These are phyloP conservation scores for Furcasterigmium sp. DNA, from an alignment of 2,329 filamentous ascomycete genomes.

Conservation along the genomic window DNA sequence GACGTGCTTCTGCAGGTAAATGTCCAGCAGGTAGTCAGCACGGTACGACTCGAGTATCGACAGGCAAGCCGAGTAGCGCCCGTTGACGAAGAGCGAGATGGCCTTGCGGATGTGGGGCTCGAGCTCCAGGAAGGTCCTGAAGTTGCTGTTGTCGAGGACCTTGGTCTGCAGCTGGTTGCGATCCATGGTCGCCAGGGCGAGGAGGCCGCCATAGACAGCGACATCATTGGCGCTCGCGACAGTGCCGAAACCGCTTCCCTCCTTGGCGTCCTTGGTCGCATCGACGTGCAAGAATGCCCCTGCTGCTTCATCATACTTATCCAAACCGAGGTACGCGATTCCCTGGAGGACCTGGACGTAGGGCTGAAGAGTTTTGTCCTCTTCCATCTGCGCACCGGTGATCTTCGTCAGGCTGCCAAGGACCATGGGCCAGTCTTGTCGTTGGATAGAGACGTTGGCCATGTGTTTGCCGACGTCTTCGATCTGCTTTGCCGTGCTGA, in stretches of 20 bases:
- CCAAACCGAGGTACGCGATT: conserved; percentile 41
- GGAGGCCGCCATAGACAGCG: conserved; percentile 85
- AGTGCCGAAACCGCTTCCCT: conserved; percentile 54
- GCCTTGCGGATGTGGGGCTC: conserved; percentile 93
- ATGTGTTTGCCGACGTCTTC: conserved; percentile 76
- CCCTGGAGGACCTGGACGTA: conserved; percentile 49
- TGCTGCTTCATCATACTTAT: conserved; percentile 59
- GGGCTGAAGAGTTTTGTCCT: conserved; percentile 44
- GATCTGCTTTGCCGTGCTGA: conserved; percentile 77
- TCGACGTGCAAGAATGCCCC: conserved; percentile 63
- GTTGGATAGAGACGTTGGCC: conserved; percentile 69
- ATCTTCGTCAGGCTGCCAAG: conserved; percentile 59
- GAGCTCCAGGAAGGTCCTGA: conserved; percentile 83
- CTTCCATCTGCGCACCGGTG: conserved; percentile 37
- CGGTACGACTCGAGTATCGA: conserved; percentile 76
- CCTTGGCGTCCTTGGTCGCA: conserved; percentile 12
- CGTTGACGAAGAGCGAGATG: conserved; percentile 82
- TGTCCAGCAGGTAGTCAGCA: conserved; percentile 82
- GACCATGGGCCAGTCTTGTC: conserved; percentile 70
- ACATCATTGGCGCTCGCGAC: conserved; percentile 81
- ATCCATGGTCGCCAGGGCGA: conserved; percentile 85
- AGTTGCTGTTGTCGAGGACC: conserved; percentile 75
- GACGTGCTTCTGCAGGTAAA: conserved; percentile 76
- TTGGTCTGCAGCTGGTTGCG: conserved; percentile 66
- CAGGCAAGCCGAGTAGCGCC: conserved; percentile 82